Evolutionary conservation across 495 filamentous ascomycete species (phyloP), one percentile per base, ranked within the genome.

Genomic region (Aspergillus nanangensis): DNA sequence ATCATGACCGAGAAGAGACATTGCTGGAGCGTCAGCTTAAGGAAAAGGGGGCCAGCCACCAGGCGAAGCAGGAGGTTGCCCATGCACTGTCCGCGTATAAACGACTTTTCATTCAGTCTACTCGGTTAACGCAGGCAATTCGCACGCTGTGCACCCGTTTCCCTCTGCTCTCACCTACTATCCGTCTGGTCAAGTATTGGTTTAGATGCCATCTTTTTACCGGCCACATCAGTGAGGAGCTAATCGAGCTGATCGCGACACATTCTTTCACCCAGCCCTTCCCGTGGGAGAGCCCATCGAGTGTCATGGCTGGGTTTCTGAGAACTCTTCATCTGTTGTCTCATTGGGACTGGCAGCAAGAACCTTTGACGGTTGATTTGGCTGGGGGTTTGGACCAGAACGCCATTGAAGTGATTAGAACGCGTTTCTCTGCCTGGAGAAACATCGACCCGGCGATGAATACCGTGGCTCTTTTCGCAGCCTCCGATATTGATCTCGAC

Each of bases 171-270:
- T 93, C 90, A 13, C 80, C 87, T 1, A 87, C 88, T 3, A 86
- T 96, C 44, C 86, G 92, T n/a, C 74, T 96, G 4, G 69, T 88
- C 27, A 97, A 97, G 65, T 73, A 80, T 52, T 98, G 93, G 93
- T 93, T 96, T 57, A 78, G 79, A 51, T 75, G 76, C 1, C 93
- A 98, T 53, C 81, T 93, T 33, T 80, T 98, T 17, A 74, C 77
- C 0, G 72, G 70, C 22, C 87, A 96, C 52, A 70, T 97, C 57
- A 74, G 72, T 22, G 82, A 89, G 17, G 89, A 92, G 57, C 62
- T 96, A 22, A 76, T 95, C 44, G 93, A 98, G 64, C 77, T 97
- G 25, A 62, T 93, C 31, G 83, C 80, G 11, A 73, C 81, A 5
- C 83, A 80, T 29, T 75, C 77, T 25, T 98, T 96, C 62, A 67